Percentiles rank a stretch among this genome's conserved stretches.
These are phyloP conservation scores for Alloascoidea africana DNA, from an alignment of 805 yeast genomes.

Conservation along the genomic window DNA sequence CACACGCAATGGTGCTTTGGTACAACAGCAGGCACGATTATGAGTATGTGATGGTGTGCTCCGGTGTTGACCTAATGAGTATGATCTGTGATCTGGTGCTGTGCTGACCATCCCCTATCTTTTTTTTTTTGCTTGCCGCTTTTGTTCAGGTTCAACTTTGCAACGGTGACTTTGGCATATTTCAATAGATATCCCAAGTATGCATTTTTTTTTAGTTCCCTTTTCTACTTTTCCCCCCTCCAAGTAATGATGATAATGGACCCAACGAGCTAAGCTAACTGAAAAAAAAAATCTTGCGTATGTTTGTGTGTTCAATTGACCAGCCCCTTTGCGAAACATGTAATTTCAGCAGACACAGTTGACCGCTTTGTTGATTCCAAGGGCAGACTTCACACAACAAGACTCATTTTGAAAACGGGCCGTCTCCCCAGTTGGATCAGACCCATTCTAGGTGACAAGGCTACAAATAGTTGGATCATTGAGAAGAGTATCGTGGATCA, in stretches of 20 bases:
- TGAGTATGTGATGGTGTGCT: no score
- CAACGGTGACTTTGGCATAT: slow-evolving; percentile 62
- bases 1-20: slow-evolving; percentile 44
- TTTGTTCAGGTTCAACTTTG: slow-evolving; percentile 30
- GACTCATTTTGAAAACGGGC: slow-evolving; percentile 66
- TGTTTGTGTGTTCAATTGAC: slow-evolving; percentile 11
- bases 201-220: slow-evolving; percentile 4
- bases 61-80: not conserved
- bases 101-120: slow-evolving; percentile 2
- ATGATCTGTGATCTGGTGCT: not conserved
- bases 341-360: slow-evolving; percentile 67
- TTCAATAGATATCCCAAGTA: slow-evolving; percentile 49
- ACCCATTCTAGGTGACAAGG: slow-evolving; percentile 59
- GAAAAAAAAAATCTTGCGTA: slow-evolving; percentile 16
- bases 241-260: not conserved
- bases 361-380: slow-evolving; percentile 38
- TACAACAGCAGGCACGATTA: slow-evolving; percentile 40
- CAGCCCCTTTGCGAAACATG: slow-evolving; percentile 81
- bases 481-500: slow-evolving; percentile 71
- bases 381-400: slow-evolving; percentile 57
- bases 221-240: no score
- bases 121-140: not conserved
- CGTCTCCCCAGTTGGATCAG: slow-evolving; percentile 66
- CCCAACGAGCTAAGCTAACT: not conserved
- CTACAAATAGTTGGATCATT: slow-evolving; percentile 64